Evolutionary conservation across 1,139 yeast species (phyloP).

Genomic region (Magnusiomyces paraingens): DNA sequence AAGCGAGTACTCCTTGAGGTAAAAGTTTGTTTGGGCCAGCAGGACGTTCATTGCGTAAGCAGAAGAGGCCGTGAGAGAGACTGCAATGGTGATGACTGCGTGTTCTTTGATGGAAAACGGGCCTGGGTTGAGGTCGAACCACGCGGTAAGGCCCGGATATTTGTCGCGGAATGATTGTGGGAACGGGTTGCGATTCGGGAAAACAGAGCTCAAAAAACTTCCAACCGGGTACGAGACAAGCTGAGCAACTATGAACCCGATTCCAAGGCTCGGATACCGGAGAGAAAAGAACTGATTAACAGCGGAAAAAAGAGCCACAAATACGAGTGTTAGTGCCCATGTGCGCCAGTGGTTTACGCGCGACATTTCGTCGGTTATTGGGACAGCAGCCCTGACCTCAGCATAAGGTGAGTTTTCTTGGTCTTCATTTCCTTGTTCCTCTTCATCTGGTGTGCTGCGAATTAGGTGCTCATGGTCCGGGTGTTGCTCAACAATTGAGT

Average conservation of each 20-base stretch:
- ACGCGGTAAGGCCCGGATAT: constrained; percentile 12
- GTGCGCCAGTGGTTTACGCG: constrained; percentile 47
- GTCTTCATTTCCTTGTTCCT: no score
- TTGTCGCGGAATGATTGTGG: constrained; percentile 39
- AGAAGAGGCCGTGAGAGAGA: constrained; percentile 44
- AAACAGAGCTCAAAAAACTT: constrained; percentile 28
- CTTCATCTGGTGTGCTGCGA: no score
- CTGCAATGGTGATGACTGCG: constrained; percentile 49
- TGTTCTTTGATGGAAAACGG: constrained; percentile 47
- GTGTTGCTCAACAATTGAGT: no score
- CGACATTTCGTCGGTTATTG: constrained; percentile 44
- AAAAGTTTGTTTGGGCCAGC: constrained; percentile 40
- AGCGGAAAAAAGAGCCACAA: constrained; percentile 39
- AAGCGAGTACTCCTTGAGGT: constrained; percentile 48
- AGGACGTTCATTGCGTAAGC: constrained; percentile 42
- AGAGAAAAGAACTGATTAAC: constrained; percentile 46
- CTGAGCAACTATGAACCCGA: constrained; percentile 45
- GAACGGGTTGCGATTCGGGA: constrained; percentile 31
- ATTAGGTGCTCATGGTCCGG: no score
- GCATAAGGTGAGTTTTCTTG: constrained; percentile 44
- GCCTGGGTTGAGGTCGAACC: constrained; percentile 49
- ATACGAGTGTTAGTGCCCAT: constrained; percentile 32
- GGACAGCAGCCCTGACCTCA: constrained; percentile 57
- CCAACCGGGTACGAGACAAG: constrained; percentile 50
- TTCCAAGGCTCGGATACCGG: constrained; percentile 42